Conservation (phyloP, 2,329 filamentous ascomycete species). For the Aureobasidium pullulans region DNA sequence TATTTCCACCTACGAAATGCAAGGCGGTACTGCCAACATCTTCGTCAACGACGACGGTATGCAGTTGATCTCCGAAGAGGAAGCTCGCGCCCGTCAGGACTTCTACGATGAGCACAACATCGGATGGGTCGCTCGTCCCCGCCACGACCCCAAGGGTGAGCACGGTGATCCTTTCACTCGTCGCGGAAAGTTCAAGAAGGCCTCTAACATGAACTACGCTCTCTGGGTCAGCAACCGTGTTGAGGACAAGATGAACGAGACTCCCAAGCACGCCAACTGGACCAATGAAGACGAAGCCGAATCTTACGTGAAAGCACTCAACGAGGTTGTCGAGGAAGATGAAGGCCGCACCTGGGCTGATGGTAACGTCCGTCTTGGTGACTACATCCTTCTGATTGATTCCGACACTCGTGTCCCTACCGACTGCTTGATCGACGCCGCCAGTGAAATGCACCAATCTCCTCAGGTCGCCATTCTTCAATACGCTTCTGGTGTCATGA, state of each 20-base stretch:
- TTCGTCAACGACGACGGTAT: conserved; percentile 64
- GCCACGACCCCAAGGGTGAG: conserved; percentile 45
- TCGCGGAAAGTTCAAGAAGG: conserved; percentile 64
- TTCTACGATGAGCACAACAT: conserved; percentile 45
- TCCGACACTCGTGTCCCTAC: conserved; percentile 71
- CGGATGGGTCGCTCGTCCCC: conserved; percentile 43
- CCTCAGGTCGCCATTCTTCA: conserved; percentile 74
- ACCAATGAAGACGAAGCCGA: conserved; percentile 60
- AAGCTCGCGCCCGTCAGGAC: conserved; percentile 38
- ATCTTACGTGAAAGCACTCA: conserved; percentile 57
- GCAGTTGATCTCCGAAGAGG: conserved; percentile 48
- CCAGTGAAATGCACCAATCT: conserved; percentile 74
- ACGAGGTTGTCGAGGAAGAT: conserved; percentile 56
- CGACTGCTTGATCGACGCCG: conserved; percentile 71
- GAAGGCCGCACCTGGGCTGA: conserved; percentile 70
- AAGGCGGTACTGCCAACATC: conserved; percentile 60
- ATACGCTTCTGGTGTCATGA: conserved; percentile 71
- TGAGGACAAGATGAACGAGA: conserved; percentile 57
- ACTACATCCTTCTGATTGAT: conserved; percentile 74
- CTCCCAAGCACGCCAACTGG: conserved; percentile 56
- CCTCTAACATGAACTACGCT: conserved; percentile 67
- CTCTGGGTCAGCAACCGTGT: conserved; percentile 57
- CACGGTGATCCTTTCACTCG: conserved; percentile 46
- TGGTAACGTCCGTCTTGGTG: conserved; percentile 77
- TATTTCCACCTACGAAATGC: conserved; percentile 44